A percentile compares a stretch with the other conserved stretches of the same genome.
These are phyloP conservation scores for Mortierella sp. DNA, from an alignment of 371 early-diverging fungal species.

Conservation along the genomic window DNA sequence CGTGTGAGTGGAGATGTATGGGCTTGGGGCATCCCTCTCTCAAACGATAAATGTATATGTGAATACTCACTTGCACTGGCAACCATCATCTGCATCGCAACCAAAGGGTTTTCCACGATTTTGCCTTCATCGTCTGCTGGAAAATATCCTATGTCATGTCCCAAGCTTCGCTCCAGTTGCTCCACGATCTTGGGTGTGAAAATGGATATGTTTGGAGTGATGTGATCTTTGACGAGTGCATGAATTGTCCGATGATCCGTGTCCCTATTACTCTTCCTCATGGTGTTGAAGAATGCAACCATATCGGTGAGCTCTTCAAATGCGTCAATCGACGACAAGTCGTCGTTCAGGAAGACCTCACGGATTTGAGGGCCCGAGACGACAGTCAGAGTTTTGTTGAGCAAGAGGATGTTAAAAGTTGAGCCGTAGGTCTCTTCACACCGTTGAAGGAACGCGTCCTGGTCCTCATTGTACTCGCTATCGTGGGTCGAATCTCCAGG, in stretches of 20 bases:
- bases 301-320: constrained; percentile 28
- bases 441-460: constrained; percentile 23
- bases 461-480: constrained; percentile 24
- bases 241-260: constrained; percentile 16
- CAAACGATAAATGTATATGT: background rate
- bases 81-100: constrained; percentile 30
- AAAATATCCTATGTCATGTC: constrained; percentile 7
- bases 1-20: too few species aligned
- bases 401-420: constrained; percentile 15
- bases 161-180: constrained; percentile 19
- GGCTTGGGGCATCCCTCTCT: too few species aligned
- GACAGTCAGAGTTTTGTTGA: constrained; percentile 12
- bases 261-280: constrained; percentile 34
- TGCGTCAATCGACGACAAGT: constrained; percentile 15
- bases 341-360: constrained; percentile 31
- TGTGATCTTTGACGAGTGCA: constrained; percentile 19
- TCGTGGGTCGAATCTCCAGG: constrained; percentile 32
- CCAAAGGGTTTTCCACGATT: constrained; percentile 16
- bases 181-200: constrained; percentile 33
- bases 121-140: constrained; percentile 11
- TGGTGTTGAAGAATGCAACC: constrained; percentile 5
- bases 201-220: constrained; percentile 21
- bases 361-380: constrained; percentile 33
- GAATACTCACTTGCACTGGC: constrained; percentile 40
- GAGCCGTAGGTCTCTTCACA: constrained; percentile 18